Evolutionary conservation across 148 eudicot genomes (phyloP), one percentile per base, ranked within the genome.

Genomic region (Suaeda aralocaspica): DNA sequence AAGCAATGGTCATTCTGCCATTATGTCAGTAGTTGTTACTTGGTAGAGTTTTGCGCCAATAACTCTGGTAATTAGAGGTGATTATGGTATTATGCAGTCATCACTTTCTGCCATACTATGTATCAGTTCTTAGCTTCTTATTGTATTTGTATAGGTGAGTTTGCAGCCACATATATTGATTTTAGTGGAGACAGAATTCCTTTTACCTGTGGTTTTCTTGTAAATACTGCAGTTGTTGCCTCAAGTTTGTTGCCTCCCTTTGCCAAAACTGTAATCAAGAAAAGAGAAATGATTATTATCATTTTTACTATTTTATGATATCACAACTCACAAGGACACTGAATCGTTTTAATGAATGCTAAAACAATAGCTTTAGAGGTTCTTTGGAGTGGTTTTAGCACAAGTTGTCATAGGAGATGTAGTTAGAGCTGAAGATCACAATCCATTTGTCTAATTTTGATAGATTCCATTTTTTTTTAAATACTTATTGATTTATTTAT

Each of bases 151-250:
- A 59, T 60, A 30, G 48, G 12, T 16, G 46, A 25, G 59, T 9
- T 48, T 21, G 30, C 42, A 25, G 16, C 33, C 45, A 21, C 26
- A 18, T 52, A 8, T n/a, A 24, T n/a, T 56, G 7, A 36, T 18
- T 3, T 36, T 8, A 34, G 13, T 7, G 16, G 55, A 34, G 63
- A 42, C 11, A 15, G 9, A 63, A 16, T 28, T 46, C 10, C 56
- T 31, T 55, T 71, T 80, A 92, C 97, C 86, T 87, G 78, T 89
- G 85, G 75, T 74, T 85, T 74, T 85, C 86, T 77, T 87, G 90
- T 76, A 85, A 77, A 64, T 70, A 72, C 76, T 87, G 89, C 65
- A 92, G 80, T 64, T 92, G 92, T 63, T 89, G 86, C 81, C 86
- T 81, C 82, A 92, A 82, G 69, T 65, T 79, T 72, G 81, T 80